Evolutionary conservation across 1,284 basidiomycete genomes (phyloP).

Genomic region (Papiliotrema fonsecae): DNA sequence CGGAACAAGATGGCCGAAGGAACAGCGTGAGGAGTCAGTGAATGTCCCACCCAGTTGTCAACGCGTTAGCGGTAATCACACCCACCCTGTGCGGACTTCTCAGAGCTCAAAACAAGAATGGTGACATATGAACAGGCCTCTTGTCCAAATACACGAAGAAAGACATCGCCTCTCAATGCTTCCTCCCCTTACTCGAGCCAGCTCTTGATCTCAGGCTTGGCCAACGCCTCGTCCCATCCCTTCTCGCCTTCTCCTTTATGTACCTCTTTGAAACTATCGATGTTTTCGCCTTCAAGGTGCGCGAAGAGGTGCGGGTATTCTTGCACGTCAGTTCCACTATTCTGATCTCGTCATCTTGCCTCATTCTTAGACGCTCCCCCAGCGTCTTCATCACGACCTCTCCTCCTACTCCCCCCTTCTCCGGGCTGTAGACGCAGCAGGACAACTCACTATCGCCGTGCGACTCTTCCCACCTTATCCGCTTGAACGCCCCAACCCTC

Average conservation of each 20-base stretch:
- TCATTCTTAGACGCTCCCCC: conserved; percentile 47
- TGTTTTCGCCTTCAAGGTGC: conserved; percentile 52
- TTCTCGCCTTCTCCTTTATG: conserved; percentile 13
- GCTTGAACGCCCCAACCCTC: conserved; percentile 32
- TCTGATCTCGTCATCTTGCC: conserved; percentile 36
- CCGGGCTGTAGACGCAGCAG: too few relatives aligned
- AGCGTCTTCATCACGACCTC: too few relatives aligned
- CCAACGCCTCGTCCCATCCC: conserved; percentile 4
- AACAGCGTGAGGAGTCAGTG: too few relatives aligned
- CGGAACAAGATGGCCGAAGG: too few relatives aligned
- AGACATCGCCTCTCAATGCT: too few relatives aligned
- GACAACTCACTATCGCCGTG: conserved; percentile 34
- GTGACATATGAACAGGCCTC: too few relatives aligned
- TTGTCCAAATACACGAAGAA: too few relatives aligned
- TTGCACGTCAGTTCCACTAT: conserved; percentile 40
- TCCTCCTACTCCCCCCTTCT: conserved; percentile 42
- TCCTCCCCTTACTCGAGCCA: conserved; percentile 6
- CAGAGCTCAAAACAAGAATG: too few relatives aligned
- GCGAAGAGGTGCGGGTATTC: conserved; percentile 60
- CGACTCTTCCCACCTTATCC: conserved; percentile 31
- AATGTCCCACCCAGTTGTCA: too few relatives aligned
- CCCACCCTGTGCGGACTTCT: too few relatives aligned
- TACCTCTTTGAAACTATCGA: conserved; percentile 47
- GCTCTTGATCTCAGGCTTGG: not conserved
- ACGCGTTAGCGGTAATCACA: too few relatives aligned